Evolutionary conservation across 2,329 filamentous ascomycete species (phyloP).

Genomic region (Pyrenophora graminea): DNA sequence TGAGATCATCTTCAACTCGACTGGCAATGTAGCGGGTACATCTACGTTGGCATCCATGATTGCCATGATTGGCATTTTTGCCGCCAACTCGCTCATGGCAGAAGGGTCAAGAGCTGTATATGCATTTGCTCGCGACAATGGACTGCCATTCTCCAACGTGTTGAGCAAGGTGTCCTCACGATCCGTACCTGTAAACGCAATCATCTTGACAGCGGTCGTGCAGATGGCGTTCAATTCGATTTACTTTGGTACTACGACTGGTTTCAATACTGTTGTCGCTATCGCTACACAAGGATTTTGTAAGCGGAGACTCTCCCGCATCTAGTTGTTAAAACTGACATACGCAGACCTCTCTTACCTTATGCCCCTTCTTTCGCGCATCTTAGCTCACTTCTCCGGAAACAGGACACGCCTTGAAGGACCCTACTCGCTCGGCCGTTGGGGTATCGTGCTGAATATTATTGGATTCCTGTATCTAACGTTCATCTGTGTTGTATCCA

Average conservation of each 20-base stretch:
- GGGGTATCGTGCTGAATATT: conserved; percentile 52
- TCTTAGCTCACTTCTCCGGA: conserved; percentile 53
- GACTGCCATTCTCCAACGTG: conserved; percentile 56
- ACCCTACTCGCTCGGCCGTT: conserved; percentile 53
- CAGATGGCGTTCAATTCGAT: conserved; percentile 61
- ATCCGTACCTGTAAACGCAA: conserved; percentile 56
- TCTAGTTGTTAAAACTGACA: conserved; percentile 4
- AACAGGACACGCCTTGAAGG: conserved; percentile 51
- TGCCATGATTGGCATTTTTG: conserved; percentile 54
- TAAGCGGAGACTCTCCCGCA: conserved; percentile 27
- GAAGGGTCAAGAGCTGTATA: conserved; percentile 55
- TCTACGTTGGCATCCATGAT: conserved; percentile 55
- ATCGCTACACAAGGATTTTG: conserved; percentile 63
- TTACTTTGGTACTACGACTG: conserved; percentile 60
- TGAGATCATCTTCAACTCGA: conserved; percentile 58
- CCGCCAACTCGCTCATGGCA: conserved; percentile 53
- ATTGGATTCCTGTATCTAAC: conserved; percentile 58
- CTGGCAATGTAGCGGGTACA: conserved; percentile 50
- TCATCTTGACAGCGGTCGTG: conserved; percentile 53
- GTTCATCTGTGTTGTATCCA: conserved; percentile 61
- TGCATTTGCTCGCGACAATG: conserved; percentile 57
- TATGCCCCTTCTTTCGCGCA: conserved; percentile 57
- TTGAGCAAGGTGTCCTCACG: conserved; percentile 55
- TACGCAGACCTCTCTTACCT: conserved; percentile 59
- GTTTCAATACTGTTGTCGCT: conserved; percentile 61